Evolutionary conservation across 192 early-diverging fungal genomes (phyloP).

Genomic region (Entophlyctis luteolus): DNA sequence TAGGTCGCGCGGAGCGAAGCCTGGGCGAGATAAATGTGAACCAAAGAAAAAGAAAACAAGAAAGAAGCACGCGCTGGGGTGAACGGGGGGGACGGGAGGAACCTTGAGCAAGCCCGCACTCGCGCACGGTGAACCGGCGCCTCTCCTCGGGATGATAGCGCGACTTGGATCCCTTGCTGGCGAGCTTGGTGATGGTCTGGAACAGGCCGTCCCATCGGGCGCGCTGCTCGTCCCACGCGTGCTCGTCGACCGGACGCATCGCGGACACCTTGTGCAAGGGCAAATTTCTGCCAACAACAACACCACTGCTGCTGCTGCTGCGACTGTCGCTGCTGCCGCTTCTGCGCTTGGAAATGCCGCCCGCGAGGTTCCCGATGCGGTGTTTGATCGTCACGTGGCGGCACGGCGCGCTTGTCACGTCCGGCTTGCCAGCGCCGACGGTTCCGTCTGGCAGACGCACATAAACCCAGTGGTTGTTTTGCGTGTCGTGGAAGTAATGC

Average conservation of each 20-base stretch:
- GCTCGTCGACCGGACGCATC: too few species aligned
- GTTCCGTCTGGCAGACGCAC: neutral
- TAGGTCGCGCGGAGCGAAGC: neutral
- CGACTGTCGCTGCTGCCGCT: neutral
- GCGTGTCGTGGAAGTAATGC: constrained; percentile 1
- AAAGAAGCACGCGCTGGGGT: too few species aligned
- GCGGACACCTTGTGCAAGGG: too few species aligned
- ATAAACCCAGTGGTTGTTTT: too few species aligned
- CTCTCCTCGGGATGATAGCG: constrained; percentile 9
- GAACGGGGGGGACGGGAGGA: neutral
- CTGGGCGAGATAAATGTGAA: neutral
- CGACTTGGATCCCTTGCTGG: neutral
- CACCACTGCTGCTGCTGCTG: neutral
- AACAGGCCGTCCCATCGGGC: constrained; percentile 3
- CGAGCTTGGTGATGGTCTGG: neutral
- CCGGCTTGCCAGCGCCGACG: neutral
- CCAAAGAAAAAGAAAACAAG: neutral
- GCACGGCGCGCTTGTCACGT: constrained; percentile 1
- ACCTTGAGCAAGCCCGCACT: constrained; percentile 7
- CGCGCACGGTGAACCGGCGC: neutral
- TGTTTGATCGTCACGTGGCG: neutral
- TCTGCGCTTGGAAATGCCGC: neutral
- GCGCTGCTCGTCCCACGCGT: neutral
- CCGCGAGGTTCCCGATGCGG: neutral
- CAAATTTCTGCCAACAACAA: neutral